Base-by-base conservation (phyloP, 495 filamentous ascomycete genomes). In the Poronia punctata region DNA sequence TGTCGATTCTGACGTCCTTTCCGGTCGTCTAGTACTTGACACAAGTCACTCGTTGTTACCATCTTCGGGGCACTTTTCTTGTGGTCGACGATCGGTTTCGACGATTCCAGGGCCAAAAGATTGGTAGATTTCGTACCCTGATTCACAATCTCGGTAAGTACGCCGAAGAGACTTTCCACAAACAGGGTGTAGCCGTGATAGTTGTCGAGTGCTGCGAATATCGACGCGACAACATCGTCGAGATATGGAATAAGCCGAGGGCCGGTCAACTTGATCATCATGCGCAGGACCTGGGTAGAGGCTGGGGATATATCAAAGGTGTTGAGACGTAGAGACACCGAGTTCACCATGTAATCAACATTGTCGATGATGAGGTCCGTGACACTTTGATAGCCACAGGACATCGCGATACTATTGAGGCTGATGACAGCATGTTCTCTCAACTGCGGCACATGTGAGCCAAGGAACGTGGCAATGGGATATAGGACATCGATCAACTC, bases 271-370 rank as follows among this genome's bases (percentile, higher is more conserved):
- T 76, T 80, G 38, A 97, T 73, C 85, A 99, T 92, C 88, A 99
- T 96, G 7, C 84, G 72, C 10, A 99, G 67, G 0, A 97, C 93
- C 49, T 86, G 82, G 11, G 89, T 88, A 7, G 88, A 86, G 41
- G 93, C 82, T 2, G 90, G 90, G 0, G 87, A 90, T 38, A 96
- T 78, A 38, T 96, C 87, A 52, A 94, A 86, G 0, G 79, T 87
- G 48, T 94, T 95, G 19, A 99, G 71, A 42, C 90, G 86, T 16
- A 96, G 65, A 0, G 84, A 84, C 5, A 97, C 79, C 0, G 90
- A 84, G 55, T 96, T 97, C 33, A 95, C 82, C 63, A 99, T 82
- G 57, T 99, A 99, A 59, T 99, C 92, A 17, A 84, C 88, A 47
- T 99, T 99, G 21, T 87, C 81, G 32, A 96, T 74, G 31, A 99